Evolutionary conservation across 495 filamentous ascomycete genomes (phyloP), one percentile per base, ranked within the genome.

Genomic region (Trichoderma orchidacearum): DNA sequence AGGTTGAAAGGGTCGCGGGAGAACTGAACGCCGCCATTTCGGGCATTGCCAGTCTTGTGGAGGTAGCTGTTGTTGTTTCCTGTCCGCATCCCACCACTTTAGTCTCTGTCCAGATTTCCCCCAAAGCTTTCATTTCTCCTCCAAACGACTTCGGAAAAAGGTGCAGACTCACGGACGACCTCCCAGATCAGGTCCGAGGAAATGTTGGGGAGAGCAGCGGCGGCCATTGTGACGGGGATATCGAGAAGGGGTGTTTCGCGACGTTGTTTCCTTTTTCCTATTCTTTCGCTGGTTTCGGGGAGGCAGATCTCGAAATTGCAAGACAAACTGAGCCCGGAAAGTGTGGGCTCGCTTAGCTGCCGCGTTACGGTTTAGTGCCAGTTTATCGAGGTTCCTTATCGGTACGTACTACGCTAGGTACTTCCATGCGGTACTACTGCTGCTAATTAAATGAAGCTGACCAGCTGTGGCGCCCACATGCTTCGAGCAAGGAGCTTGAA

Each of bases 1-100:
- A 96, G 70, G 78, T 97, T 98, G 61, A 96, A 73, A 61, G 89
- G 86, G 68, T 98, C 94, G 52, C 85, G 86, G 60, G 93, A 97
- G 81, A 98, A 91, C 73, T 85, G 86, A 62, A 84, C 75, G 65
- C 86, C 85, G 63, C 86, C 88, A 60, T 75, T 77, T 48, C 8
- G 15, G 41, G 18, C 18, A 58, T 70, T 66, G 70, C 83, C 89
- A 71, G 90, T 83, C 84, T 95, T 94, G 63, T 92, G 87, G 70
- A 96, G 83, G 80, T 77, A 93, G 68, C 87, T 68, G 74, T 90
- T 94, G 72, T 87, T 77, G 69, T 68, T 70, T 70, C 90, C 90
- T 95, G 66, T 63, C 61, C 59, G 48, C 36, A 3, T 15, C 5
- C 28, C 18, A 29, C 18, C 15, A 13, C 29, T 3, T 25, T 41